These are phyloP conservation scores for Bromus sterilis DNA, from an alignment of 176 grass and related monocot genomes.

Conservation along the genomic window DNA sequence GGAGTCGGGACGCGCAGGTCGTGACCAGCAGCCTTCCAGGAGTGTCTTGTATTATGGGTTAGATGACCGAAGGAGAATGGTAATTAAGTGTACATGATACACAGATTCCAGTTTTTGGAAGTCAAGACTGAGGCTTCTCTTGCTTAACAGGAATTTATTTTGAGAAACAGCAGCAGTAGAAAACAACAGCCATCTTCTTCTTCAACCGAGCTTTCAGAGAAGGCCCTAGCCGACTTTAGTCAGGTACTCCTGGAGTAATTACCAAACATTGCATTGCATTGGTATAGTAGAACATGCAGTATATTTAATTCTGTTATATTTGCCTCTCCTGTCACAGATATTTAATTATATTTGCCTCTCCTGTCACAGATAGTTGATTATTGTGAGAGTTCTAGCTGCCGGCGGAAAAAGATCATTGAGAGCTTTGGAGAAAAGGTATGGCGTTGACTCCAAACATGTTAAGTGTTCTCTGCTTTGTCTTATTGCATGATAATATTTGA, in stretches of 20 bases:
- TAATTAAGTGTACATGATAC: slow-evolving; percentile 20
- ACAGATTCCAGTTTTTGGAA: background rate
- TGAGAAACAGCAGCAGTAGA: slow-evolving; percentile 58
- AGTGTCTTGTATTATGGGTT: slow-evolving; percentile 92
- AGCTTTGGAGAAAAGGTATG: slow-evolving; percentile 84
- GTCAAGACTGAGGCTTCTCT: slow-evolving; percentile 16
- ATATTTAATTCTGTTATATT: slow-evolving; percentile 2
- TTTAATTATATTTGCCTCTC: slow-evolving; percentile 32
- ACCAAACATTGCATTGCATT: background rate
- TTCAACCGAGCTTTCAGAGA: slow-evolving; percentile 49
- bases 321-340: slow-evolving; percentile 40
- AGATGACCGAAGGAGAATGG: slow-evolving; percentile 82
- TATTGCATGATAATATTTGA: slow-evolving; percentile 23
- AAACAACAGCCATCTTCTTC: slow-evolving; percentile 49
- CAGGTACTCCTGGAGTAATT: no score
- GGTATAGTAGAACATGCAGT: background rate
- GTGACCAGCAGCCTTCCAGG: slow-evolving; percentile 68
- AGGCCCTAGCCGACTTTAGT: slow-evolving; percentile 69
- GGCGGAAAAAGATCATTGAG: slow-evolving; percentile 72
- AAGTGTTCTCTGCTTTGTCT: slow-evolving; percentile 16
- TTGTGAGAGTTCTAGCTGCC: slow-evolving; percentile 75
- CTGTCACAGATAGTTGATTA: slow-evolving; percentile 72
- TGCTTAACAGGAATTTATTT: slow-evolving; percentile 77
- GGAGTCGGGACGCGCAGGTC: slow-evolving; percentile 87
- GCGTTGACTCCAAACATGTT: background rate